phyloP scores from a whole-genome alignment of 441 rosid genomes.

The Pelargonium fulgidum region DNA sequence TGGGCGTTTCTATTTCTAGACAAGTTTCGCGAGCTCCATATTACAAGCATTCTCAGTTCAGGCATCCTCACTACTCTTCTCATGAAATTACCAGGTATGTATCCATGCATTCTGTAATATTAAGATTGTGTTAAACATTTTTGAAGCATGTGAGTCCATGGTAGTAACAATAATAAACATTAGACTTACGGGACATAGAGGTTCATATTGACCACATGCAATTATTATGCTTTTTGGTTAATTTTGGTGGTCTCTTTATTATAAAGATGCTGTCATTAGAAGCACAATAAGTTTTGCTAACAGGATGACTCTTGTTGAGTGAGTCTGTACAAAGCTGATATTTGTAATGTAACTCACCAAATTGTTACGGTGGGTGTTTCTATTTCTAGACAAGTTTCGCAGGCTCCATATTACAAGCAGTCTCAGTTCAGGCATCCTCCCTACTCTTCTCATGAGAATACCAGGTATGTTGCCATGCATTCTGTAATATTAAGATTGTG shows the following conservation, averaged over 20 bases:
- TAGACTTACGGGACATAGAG: too few relatives aligned
- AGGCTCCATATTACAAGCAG: constrained; percentile 99
- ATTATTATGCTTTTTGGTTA: neutral
- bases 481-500: constrained; percentile 35
- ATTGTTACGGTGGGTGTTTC: constrained; percentile 75
- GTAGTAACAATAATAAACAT: neutral
- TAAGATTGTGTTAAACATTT: constrained; percentile 35
- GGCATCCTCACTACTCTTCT: constrained; percentile 95
- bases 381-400: constrained; percentile 92
- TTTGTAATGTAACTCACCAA: constrained; percentile 41
- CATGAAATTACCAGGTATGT: constrained; percentile 52
- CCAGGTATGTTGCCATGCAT: constrained; percentile 36
- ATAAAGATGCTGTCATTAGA: constrained; percentile 13
- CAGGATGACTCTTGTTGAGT: constrained; percentile 26
- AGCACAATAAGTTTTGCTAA: constrained; percentile 25
- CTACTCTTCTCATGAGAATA: constrained; percentile 80
- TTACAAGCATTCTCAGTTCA: constrained; percentile 98
- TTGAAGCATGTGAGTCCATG: constrained; percentile 5
- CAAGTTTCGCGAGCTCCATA: constrained; percentile 95
- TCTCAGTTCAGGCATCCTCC: constrained; percentile 94
- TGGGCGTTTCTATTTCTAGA: constrained; percentile 95
- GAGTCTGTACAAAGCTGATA: constrained; percentile 30
- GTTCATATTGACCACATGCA: too few relatives aligned
- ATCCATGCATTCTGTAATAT: constrained; percentile 25
- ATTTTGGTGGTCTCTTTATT: constrained; percentile 1